Evolutionary conservation across 441 rosid genomes (phyloP).

Genomic region (Biscutella laevigata): DNA sequence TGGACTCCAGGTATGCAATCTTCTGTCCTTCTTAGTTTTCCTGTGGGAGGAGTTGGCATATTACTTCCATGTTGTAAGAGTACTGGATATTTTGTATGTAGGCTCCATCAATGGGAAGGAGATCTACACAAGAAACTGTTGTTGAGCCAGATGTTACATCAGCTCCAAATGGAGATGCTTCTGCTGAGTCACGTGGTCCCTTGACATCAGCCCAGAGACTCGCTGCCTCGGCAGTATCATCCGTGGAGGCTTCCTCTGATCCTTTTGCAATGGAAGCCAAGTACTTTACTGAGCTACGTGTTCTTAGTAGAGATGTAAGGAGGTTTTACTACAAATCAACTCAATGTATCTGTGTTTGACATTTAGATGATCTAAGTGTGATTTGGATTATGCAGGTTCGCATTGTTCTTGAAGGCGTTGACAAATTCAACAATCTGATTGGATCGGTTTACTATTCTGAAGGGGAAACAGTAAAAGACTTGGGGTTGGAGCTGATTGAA

Average conservation of each 20-base stretch:
- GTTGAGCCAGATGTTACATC: conserved; percentile 38
- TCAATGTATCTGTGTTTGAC: not conserved
- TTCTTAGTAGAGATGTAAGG: conserved; percentile 76
- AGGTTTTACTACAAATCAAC: conserved; percentile 1
- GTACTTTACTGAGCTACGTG: conserved; percentile 79
- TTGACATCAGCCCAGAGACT: conserved; percentile 91
- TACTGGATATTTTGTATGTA: conserved; percentile 17
- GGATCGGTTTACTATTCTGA: conserved; percentile 88
- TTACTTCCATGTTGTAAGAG: conserved; percentile 11
- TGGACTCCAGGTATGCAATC: conserved; percentile 70
- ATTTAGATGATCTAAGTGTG: conserved; percentile 17
- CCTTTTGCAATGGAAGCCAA: conserved; percentile 85
- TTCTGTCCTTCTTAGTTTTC: not conserved
- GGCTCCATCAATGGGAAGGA: conserved; percentile 89
- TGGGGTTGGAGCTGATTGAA: conserved; percentile 87
- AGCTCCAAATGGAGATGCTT: conserved; percentile 54
- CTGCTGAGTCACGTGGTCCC: conserved; percentile 53
- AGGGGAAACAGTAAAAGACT: conserved; percentile 74
- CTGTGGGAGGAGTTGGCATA: conserved; percentile 1
- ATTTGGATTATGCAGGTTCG: conserved; percentile 60
- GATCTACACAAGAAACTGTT: conserved; percentile 44
- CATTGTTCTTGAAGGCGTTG: conserved; percentile 92
- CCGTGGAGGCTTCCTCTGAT: conserved; percentile 60
- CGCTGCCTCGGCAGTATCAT: conserved; percentile 50
- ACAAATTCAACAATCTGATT: conserved; percentile 84